These are phyloP conservation scores for Medicago ruthenica DNA, from an alignment of 306 rosid species.

Conservation along the genomic window DNA sequence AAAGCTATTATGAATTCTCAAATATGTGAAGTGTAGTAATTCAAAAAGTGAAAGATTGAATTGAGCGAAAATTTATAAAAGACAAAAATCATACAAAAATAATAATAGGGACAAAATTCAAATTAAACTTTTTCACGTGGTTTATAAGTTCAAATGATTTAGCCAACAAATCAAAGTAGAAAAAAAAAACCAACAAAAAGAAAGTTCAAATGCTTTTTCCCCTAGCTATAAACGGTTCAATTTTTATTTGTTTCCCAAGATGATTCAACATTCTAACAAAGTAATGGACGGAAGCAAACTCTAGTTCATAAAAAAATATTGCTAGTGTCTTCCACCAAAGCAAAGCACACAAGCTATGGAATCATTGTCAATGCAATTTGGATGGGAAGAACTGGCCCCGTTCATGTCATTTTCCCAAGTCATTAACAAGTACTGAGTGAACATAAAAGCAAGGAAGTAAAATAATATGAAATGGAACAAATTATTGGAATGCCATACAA, in stretches of 20 bases:
- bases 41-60: not conserved
- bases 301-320: constrained; percentile 5
- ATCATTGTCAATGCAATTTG: constrained; percentile 33
- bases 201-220: not conserved
- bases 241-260: not conserved
- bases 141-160: not conserved
- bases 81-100: not conserved
- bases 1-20: not conserved
- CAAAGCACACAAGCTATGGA: constrained; percentile 29
- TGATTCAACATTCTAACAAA: constrained; percentile 2
- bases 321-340: constrained; percentile 29
- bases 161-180: too few relatives aligned
- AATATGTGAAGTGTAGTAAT: not conserved
- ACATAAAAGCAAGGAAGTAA: constrained; percentile 17
- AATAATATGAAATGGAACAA: constrained; percentile 3
- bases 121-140: not conserved
- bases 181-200: too few relatives aligned
- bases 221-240: not conserved
- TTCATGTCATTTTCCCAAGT: constrained; percentile 36
- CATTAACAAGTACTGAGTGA: constrained; percentile 17
- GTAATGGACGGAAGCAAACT: constrained; percentile 11
- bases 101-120: not conserved
- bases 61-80: not conserved
- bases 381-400: constrained; percentile 22
- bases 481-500: not conserved